phyloP scores from a whole-genome alignment of 176 grass and related monocot species.

The Cocos nucifera region DNA sequence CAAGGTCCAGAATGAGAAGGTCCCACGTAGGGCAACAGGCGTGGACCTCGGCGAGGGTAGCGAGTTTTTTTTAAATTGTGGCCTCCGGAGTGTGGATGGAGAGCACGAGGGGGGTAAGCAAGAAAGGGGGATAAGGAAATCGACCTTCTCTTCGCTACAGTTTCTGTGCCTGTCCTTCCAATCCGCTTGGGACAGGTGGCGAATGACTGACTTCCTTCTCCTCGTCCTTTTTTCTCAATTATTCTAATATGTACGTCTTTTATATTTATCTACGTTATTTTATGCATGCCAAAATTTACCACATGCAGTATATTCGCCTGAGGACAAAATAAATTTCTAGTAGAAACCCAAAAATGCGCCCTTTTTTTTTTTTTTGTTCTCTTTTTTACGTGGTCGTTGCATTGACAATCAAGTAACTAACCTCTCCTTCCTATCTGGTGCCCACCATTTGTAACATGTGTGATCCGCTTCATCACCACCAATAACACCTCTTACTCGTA shows the following conservation, averaged over 20 bases:
- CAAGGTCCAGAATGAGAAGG: too few relatives aligned
- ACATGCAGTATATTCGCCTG: background rate
- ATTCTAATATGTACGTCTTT: too few relatives aligned
- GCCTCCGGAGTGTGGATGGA: background rate
- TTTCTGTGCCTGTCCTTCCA: conserved; percentile 7
- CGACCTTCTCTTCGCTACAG: conserved; percentile 7
- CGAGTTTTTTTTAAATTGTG: too few relatives aligned
- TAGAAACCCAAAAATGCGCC: conserved; percentile 12
- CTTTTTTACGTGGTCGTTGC: background rate
- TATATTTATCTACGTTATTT: too few relatives aligned
- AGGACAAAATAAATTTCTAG: conserved; percentile 1
- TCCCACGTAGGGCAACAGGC: too few relatives aligned
- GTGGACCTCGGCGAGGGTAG: too few relatives aligned
- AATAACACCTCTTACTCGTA: too few relatives aligned
- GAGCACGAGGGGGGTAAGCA: background rate
- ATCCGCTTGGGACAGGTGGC: background rate
- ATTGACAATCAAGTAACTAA: background rate
- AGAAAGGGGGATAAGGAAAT: background rate
- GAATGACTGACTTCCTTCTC: background rate
- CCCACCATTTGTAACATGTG: background rate
- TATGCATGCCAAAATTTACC: background rate
- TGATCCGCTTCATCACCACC: background rate
- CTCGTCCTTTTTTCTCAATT: background rate
- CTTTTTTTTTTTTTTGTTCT: conserved; percentile 3
- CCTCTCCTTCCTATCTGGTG: conserved; percentile 1